A percentile compares a stretch with the other conserved stretches of the same genome.
Conservation (phyloP, 2,329 filamentous ascomycete species). For the Botrytis sinoallii region DNA sequence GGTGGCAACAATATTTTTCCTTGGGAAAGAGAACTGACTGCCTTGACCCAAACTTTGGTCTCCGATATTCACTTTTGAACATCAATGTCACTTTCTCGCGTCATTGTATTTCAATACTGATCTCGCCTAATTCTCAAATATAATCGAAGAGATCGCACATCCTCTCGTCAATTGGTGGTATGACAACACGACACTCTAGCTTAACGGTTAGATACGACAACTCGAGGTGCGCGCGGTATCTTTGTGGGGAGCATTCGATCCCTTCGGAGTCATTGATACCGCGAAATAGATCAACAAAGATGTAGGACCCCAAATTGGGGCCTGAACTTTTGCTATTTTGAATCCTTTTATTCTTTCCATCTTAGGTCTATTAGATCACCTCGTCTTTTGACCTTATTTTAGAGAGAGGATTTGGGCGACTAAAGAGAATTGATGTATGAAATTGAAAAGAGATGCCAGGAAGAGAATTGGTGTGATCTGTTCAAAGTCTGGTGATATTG, state of each 20-base stretch:
- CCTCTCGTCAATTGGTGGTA: neutral
- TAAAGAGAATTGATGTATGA: neutral
- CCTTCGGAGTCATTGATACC: constrained; percentile 7
- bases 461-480: neutral
- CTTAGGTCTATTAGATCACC: no score
- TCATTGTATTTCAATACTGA: neutral
- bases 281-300: neutral
- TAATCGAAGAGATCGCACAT: neutral
- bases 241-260: neutral
- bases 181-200: neutral
- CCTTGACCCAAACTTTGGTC: neutral
- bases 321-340: neutral
- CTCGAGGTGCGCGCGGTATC: neutral
- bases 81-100: neutral
- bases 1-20: neutral
- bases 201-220: neutral
- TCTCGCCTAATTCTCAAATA: neutral
- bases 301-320: neutral
- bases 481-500: neutral
- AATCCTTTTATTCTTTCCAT: neutral
- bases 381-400: neutral
- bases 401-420: neutral
- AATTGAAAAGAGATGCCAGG: neutral
- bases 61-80: neutral
- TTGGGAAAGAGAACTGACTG: neutral